Percentiles rank a stretch among this genome's conserved stretches.
These are phyloP conservation scores for Boletales sp. DNA, from an alignment of 768 basidiomycete genomes.

Conservation along the genomic window DNA sequence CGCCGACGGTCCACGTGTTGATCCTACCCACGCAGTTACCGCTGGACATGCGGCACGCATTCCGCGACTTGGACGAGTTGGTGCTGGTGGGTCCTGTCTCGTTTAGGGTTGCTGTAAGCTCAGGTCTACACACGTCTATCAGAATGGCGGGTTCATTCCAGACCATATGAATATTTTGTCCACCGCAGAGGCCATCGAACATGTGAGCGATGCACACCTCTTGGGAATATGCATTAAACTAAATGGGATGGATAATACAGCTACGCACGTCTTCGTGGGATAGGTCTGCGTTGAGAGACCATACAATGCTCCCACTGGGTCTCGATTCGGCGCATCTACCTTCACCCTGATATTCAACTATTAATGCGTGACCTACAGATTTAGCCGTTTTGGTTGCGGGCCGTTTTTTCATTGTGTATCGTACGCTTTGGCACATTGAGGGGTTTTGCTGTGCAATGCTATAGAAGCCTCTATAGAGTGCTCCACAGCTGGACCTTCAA, in stretches of 20 bases:
- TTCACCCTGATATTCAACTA: slow-evolving; percentile 7
- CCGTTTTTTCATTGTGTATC: no score
- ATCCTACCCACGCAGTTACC: slow-evolving; percentile 74
- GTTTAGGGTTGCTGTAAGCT: neutral
- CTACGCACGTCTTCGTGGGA: slow-evolving; percentile 54
- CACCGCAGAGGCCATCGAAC: slow-evolving; percentile 49
- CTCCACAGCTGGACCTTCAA: no score
- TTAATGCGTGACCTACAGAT: no score
- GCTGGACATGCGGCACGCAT: slow-evolving; percentile 59
- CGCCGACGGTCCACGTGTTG: slow-evolving; percentile 69
- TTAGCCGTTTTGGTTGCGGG: no score
- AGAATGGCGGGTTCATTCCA: slow-evolving; percentile 54
- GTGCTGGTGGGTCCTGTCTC: slow-evolving; percentile 44
- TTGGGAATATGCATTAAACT: neutral
- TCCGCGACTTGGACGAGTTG: slow-evolving; percentile 67
- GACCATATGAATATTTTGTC: slow-evolving; percentile 79
- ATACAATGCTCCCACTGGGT: slow-evolving; percentile 56
- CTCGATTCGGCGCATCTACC: slow-evolving; percentile 32
- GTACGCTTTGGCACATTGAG: no score
- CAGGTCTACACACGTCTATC: neutral
- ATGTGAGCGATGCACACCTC: slow-evolving; percentile 44
- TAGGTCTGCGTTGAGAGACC: slow-evolving; percentile 41
- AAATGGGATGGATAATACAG: slow-evolving; percentile 33
- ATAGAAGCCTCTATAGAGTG: no score
- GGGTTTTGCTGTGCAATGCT: no score